phyloP scores from a whole-genome alignment of 345 rosid genomes.

The Pistacia atlantica region DNA sequence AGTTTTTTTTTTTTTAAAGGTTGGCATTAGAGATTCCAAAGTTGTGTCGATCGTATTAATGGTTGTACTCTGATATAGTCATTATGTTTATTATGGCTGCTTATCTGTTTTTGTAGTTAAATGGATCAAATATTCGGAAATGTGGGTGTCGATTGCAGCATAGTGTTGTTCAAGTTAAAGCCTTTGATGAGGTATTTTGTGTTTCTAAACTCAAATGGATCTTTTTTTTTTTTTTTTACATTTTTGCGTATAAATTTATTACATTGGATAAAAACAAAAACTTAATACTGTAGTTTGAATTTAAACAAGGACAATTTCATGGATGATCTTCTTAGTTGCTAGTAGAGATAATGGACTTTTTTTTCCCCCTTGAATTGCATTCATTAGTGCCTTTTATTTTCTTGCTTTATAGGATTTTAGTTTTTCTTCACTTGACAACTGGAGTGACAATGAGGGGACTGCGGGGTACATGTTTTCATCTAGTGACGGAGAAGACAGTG shows the following conservation, averaged over 20 bases:
- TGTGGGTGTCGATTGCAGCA: slow-evolving; percentile 21
- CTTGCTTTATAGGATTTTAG: slow-evolving; percentile 42
- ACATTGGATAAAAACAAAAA: too few species aligned
- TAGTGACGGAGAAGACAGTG: slow-evolving; percentile 87
- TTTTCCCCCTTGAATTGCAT: background rate
- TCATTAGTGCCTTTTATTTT: background rate
- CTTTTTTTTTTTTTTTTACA: background rate
- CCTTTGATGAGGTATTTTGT: slow-evolving; percentile 54
- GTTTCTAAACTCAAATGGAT: background rate
- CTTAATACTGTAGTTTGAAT: too few species aligned
- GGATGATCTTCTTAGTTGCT: background rate
- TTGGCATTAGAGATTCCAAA: too few species aligned
- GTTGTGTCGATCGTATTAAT: too few species aligned
- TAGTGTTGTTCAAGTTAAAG: slow-evolving; percentile 34
- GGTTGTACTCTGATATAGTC: too few species aligned
- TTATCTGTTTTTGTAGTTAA: slow-evolving; percentile 28
- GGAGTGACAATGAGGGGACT: slow-evolving; percentile 42
- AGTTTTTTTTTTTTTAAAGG: too few species aligned
- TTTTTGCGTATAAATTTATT: too few species aligned
- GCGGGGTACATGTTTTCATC: slow-evolving; percentile 52
- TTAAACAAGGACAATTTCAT: background rate
- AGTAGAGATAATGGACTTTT: too few species aligned
- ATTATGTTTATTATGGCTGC: too few species aligned
- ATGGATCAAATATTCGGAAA: slow-evolving; percentile 28
- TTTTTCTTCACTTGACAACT: slow-evolving; percentile 42